Base-by-base conservation (phyloP, 2,329 filamentous ascomycete species). In the Pseudodiploospora longispora region DNA sequence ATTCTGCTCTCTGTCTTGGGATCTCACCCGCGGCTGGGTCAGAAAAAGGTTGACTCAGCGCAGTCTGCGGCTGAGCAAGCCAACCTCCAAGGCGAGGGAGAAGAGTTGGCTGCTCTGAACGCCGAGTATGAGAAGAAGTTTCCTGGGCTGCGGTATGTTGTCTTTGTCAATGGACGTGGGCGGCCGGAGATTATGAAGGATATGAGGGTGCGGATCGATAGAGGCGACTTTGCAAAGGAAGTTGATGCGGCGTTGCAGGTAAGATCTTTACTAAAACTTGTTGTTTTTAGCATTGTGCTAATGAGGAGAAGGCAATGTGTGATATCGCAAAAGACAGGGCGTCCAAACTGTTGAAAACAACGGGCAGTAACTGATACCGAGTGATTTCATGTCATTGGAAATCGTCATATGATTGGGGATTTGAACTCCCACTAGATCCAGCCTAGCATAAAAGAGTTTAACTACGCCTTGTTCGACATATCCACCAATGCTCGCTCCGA, bases 311-410 rank as follows among this genome's bases (percentile, higher is more conserved):
- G 84, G 89, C 90, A 35, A 95, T 96, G 87, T 88, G 87, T 58
- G 85, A 89, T 55, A 96, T 96, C 58, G 90, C 90, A 30, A 76
- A 78, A 41, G 87, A 95, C 57, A 77, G 90, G 40, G 87, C 83
- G 1, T 62, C 65, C 30, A 94, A 89, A 63, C 62, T 87, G 32
- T 44, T 40, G 19, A 19, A 19, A 19, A 19, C 19, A 19, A 19
- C 31, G 29, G 31, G 30, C 30, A 50, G 41, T 39, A 37, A 29
- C 34, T 46, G 40, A 42, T 33, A 29, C 37, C 33, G 35, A 45
- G 29, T 34, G 28, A 47, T 34, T 10, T 40, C 29, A 40, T 41
- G 35, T 39, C 39, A 33, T 40, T 41, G 37, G 43, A 34, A 32
- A 46, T 42, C 36, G 30, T 45, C 30, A 42, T 38, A 36, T 19